Evolutionary conservation across 805 yeast species (phyloP).

Genomic region (Yarrowia osloensis): DNA sequence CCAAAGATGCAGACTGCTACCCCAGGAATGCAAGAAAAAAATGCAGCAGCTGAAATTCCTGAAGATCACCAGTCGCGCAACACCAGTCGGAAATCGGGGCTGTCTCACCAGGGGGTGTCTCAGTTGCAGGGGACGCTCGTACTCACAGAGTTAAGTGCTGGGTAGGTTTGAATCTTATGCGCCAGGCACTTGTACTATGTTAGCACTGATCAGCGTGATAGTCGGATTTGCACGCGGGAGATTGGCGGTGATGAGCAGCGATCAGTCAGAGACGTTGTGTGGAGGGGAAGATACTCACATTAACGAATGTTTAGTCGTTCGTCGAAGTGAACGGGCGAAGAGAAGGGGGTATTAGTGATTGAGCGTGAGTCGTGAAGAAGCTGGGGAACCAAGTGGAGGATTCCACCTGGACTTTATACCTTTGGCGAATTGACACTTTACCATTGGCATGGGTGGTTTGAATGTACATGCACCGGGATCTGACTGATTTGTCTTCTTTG

Average conservation of each 20-base stretch:
- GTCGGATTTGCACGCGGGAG: constrained; percentile 13
- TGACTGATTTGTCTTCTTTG: constrained; percentile 8
- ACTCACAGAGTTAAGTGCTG: background rate
- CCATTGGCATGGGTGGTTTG: background rate
- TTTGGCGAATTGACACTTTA: background rate
- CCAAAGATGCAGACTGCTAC: too few relatives aligned
- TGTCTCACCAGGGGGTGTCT: background rate
- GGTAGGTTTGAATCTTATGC: background rate
- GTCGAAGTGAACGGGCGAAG: background rate
- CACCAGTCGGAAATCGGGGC: too few relatives aligned
- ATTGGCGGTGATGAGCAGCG: background rate
- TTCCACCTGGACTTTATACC: background rate
- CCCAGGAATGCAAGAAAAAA: too few relatives aligned
- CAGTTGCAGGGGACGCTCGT: background rate
- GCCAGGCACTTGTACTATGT: background rate
- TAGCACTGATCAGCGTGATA: constrained; percentile 5
- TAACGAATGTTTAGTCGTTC: background rate
- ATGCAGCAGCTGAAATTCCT: too few relatives aligned
- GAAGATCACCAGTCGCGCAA: too few relatives aligned
- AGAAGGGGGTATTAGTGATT: constrained; percentile 1
- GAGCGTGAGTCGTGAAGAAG: constrained; percentile 1
- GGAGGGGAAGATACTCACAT: background rate
- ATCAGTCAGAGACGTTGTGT: background rate
- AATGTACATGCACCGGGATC: constrained; percentile 6
- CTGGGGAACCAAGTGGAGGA: constrained; percentile 3